Evolutionary conservation across 768 basidiomycete species (phyloP).

Genomic region (Dictyophora rubrovolvata): DNA sequence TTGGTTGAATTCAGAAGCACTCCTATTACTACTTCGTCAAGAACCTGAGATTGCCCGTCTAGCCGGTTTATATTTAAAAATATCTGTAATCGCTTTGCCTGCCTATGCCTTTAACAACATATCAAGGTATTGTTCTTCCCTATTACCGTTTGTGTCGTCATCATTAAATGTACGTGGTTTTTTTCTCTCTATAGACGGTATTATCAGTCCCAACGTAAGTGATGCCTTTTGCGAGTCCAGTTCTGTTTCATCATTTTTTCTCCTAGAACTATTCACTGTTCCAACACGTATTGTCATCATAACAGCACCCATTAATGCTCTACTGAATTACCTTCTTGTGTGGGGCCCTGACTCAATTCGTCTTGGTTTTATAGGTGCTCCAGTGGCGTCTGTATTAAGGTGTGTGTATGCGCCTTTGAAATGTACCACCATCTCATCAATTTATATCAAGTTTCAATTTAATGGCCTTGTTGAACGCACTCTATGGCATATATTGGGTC

Average conservation of each 20-base stretch:
- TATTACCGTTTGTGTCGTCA: neutral
- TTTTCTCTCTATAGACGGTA: constrained; percentile 38
- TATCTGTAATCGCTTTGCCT: constrained; percentile 69
- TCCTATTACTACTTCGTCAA: constrained; percentile 68
- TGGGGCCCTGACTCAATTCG: constrained; percentile 76
- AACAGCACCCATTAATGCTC: constrained; percentile 76
- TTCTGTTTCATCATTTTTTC: neutral
- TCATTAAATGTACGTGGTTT: neutral
- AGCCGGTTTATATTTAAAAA: constrained; percentile 69
- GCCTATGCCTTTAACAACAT: constrained; percentile 53
- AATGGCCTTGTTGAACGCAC: constrained; percentile 50
- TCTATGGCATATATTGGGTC: constrained; percentile 53
- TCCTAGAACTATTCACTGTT: constrained; percentile 62
- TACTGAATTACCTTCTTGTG: constrained; percentile 81
- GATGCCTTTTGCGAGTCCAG: neutral
- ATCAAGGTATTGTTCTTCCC: constrained; percentile 30
- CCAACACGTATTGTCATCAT: constrained; percentile 77
- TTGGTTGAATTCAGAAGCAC: constrained; percentile 76
- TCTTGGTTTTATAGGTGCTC: constrained; percentile 87
- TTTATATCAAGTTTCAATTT: constrained; percentile 56
- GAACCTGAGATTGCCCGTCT: constrained; percentile 75
- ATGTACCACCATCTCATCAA: neutral
- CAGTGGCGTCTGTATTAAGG: constrained; percentile 69
- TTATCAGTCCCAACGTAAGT: constrained; percentile 70
- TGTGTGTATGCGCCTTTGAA: neutral